These are phyloP conservation scores for Colletotrichum sp. DNA, from an alignment of 2,329 filamentous ascomycete species.

Conservation along the genomic window DNA sequence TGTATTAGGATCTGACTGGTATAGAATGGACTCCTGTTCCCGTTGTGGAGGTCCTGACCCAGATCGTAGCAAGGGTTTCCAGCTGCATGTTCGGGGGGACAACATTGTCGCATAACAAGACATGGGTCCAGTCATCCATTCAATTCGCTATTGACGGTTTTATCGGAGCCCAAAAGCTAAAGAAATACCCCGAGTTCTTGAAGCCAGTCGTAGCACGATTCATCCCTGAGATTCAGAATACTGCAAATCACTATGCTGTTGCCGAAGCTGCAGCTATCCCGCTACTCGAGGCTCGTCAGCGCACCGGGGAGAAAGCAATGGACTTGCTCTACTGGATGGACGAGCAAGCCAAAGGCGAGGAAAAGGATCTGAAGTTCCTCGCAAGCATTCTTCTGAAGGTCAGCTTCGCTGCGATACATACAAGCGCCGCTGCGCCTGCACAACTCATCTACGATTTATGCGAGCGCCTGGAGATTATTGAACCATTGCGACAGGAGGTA, in stretches of 20 bases:
- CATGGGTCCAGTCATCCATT: constrained; percentile 32
- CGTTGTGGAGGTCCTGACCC: constrained; percentile 24
- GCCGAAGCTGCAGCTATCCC: constrained; percentile 28
- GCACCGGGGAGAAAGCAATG: constrained; percentile 16
- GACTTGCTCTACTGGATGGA: constrained; percentile 26
- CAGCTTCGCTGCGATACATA: constrained; percentile 32
- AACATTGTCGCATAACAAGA: constrained; percentile 26
- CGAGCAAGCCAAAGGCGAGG: constrained; percentile 21
- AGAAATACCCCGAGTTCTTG: constrained; percentile 22
- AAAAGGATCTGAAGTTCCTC: constrained; percentile 24
- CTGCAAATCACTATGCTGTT: constrained; percentile 25
- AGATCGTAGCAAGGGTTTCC: constrained; percentile 31
- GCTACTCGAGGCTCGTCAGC: constrained; percentile 23
- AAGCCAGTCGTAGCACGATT: constrained; percentile 28
- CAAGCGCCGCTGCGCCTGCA: constrained; percentile 26
- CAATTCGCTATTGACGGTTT: constrained; percentile 32
- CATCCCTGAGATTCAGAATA: constrained; percentile 28
- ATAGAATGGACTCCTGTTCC: constrained; percentile 27
- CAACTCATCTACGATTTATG: constrained; percentile 31
- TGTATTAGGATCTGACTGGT: constrained; percentile 3
- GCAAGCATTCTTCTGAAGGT: constrained; percentile 29
- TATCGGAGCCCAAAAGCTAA: constrained; percentile 26
- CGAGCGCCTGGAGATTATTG: neutral
- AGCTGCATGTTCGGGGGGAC: constrained; percentile 31
- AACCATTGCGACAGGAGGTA: neutral